Percentiles rank a stretch among this genome's conserved stretches.
phyloP scores from a whole-genome alignment of 176 grass and related monocot genomes.

The Oropetium thomaeum region DNA sequence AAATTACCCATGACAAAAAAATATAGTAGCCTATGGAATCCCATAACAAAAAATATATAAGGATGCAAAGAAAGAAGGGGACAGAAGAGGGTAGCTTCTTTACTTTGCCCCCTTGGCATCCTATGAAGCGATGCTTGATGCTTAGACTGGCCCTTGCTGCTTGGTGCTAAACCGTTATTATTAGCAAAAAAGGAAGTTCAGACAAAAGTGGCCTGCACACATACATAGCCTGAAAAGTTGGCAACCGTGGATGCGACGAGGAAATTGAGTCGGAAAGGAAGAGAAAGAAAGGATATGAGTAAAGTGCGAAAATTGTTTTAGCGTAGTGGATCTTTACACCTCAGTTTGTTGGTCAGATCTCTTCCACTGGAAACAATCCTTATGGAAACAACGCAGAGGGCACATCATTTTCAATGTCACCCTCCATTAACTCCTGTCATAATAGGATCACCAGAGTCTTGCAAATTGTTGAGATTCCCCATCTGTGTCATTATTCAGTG shows the following conservation, averaged over 20 bases:
- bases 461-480: conserved; percentile 20
- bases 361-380: background rate
- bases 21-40: conserved; percentile 25
- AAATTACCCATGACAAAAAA: conserved; percentile 26
- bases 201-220: conserved; percentile 19
- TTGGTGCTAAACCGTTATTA: conserved; percentile 28
- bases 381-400: conserved; percentile 9
- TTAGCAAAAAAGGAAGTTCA: conserved; percentile 20
- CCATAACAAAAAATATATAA: conserved; percentile 10
- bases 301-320: conserved; percentile 9
- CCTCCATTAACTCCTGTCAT: conserved; percentile 16
- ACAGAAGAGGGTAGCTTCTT: conserved; percentile 38
- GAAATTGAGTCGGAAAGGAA: conserved; percentile 35
- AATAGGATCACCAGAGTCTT: background rate
- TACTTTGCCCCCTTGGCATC: conserved; percentile 45
- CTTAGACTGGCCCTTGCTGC: conserved; percentile 30
- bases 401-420: background rate
- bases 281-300: conserved; percentile 19
- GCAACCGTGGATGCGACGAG: conserved; percentile 26
- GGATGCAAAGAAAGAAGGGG: conserved; percentile 19
- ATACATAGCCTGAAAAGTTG: conserved; percentile 27
- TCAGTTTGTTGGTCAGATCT: conserved; percentile 35
- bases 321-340: conserved; percentile 29
- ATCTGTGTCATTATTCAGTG: conserved; percentile 1
- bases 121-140: conserved; percentile 43